Conservation (phyloP, 306 rosid genomes). For the Mimosa bimucronata region DNA sequence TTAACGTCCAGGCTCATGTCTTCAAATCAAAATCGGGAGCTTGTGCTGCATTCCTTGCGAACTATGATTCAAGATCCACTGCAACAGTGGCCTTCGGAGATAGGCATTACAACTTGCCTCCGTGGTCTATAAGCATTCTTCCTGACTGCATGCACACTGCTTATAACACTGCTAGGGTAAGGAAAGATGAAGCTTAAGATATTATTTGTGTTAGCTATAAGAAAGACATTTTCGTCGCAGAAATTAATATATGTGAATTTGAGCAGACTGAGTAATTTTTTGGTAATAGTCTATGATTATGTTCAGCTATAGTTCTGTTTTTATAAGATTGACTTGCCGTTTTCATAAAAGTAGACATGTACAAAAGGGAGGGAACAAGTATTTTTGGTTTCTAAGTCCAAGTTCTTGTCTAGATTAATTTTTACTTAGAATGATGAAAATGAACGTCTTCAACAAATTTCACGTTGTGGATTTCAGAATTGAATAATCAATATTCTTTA, state of each 20-base stretch:
- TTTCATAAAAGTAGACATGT: neutral
- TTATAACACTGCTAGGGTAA: conserved; percentile 97
- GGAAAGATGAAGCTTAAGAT: conserved; percentile 27
- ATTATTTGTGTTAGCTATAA: neutral
- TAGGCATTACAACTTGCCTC: conserved; percentile 90
- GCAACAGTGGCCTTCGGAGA: conserved; percentile 79
- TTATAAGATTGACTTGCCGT: neutral
- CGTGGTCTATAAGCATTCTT: conserved; percentile 99
- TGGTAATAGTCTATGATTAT: neutral
- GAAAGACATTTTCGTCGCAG: neutral
- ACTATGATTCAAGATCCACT: conserved; percentile 67
- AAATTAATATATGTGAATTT: neutral
- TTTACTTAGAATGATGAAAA: conserved; percentile 18
- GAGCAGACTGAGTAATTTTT: neutral
- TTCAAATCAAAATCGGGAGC: conserved; percentile 81
- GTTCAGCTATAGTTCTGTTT: neutral
- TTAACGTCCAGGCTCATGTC: conserved; percentile 75
- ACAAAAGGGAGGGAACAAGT: neutral
- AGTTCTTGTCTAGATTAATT: conserved; percentile 1
- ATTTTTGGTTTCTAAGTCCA: neutral
- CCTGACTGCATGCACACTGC: conserved; percentile 94
- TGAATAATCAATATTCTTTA: conserved; percentile 31
- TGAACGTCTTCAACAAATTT: neutral
- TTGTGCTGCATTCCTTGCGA: conserved; percentile 95
- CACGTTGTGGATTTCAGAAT: conserved; percentile 1